These are phyloP conservation scores for Suillus subluteus DNA, from an alignment of 768 basidiomycete species.

Conservation along the genomic window DNA sequence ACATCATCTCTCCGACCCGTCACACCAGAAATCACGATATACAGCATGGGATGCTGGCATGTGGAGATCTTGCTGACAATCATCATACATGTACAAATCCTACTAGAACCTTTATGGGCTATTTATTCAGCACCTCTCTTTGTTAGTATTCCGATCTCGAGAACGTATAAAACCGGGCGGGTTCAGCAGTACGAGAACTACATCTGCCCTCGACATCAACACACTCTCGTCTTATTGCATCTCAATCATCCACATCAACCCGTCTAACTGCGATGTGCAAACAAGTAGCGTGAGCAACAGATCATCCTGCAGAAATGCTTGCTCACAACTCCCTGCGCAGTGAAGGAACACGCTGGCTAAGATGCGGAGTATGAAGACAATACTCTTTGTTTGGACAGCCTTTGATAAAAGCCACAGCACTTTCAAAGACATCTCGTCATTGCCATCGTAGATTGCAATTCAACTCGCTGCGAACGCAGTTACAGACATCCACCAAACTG, in stretches of 20 bases:
- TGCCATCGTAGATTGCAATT: conserved; percentile 78
- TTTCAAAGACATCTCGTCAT: conserved; percentile 77
- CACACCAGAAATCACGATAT: conserved; percentile 23
- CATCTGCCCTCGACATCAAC: conserved; percentile 17
- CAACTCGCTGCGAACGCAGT: conserved; percentile 63
- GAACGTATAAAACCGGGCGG: conserved; percentile 33
- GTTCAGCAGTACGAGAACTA: conserved; percentile 4
- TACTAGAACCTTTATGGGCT: conserved; percentile 32
- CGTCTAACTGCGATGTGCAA: conserved; percentile 57
- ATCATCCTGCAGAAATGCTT: conserved; percentile 10
- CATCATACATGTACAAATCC: conserved; percentile 25
- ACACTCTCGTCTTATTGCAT: conserved; percentile 5
- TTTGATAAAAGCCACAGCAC: conserved; percentile 49
- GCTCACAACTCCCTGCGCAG: conserved; percentile 38
- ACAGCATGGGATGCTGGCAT: conserved; percentile 29
- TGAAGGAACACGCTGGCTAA: conserved; percentile 76
- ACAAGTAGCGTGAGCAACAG: conserved; percentile 68
- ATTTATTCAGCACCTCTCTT: conserved; percentile 33
- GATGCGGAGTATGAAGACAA: conserved; percentile 59
- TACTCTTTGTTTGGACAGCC: conserved; percentile 16
- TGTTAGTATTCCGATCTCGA: conserved; percentile 27
- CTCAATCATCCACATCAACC: neutral
- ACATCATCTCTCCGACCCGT: conserved; percentile 18
- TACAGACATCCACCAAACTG: conserved; percentile 61
- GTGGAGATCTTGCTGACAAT: conserved; percentile 25